These are phyloP conservation scores for Rhytidhysteron rufulum DNA, from an alignment of 2,329 filamentous ascomycete species.

Conservation along the genomic window DNA sequence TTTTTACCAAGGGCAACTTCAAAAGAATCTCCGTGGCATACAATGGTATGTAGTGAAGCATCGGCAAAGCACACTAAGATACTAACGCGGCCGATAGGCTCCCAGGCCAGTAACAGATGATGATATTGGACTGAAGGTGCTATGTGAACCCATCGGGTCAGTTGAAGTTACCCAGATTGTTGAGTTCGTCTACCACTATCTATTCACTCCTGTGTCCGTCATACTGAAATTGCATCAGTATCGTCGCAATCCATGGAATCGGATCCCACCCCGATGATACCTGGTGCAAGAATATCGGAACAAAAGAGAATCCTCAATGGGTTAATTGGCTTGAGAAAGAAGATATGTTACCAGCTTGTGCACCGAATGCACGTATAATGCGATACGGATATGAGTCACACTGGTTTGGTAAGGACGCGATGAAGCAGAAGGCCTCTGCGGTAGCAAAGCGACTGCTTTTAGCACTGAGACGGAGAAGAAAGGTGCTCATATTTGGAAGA, in stretches of 20 bases:
- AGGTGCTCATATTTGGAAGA: slow-evolving; percentile 9
- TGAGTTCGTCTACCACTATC: too few species aligned
- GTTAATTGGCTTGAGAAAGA: slow-evolving; percentile 23
- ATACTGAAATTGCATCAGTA: too few species aligned
- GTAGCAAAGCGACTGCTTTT: slow-evolving; percentile 17
- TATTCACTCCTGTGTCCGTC: too few species aligned
- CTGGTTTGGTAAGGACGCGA: slow-evolving; percentile 20
- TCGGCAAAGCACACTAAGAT: not conserved
- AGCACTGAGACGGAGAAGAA: slow-evolving; percentile 14
- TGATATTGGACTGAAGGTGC: slow-evolving; percentile 4
- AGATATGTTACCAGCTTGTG: slow-evolving; percentile 18
- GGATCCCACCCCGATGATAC: slow-evolving; percentile 24
- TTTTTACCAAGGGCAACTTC: too few species aligned
- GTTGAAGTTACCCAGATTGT: slow-evolving; percentile 2
- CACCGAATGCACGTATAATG: slow-evolving; percentile 23
- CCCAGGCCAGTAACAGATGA: not conserved
- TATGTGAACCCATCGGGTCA: slow-evolving; percentile 1
- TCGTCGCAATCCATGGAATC: slow-evolving; percentile 24
- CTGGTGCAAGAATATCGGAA: slow-evolving; percentile 25
- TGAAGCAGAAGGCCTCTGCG: slow-evolving; percentile 15
- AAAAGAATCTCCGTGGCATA: too few species aligned
- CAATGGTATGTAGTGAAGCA: not conserved
- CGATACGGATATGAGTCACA: slow-evolving; percentile 24
- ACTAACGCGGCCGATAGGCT: not conserved
- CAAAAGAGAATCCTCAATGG: slow-evolving; percentile 11